phyloP scores from a whole-genome alignment of 805 yeast species.

The Cyberlindnera petersonii region DNA sequence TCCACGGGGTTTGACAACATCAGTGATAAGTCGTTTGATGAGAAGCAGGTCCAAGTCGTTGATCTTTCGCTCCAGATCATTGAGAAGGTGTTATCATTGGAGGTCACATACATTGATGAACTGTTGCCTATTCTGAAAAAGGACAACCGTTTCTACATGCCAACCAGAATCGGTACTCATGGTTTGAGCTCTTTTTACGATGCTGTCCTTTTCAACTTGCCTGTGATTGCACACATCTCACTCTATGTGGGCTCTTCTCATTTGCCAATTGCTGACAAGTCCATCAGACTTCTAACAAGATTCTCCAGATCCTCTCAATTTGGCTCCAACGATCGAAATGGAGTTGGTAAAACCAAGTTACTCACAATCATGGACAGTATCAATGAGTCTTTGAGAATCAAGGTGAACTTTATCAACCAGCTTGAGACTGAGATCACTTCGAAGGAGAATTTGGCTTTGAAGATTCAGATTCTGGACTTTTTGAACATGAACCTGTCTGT shows the following conservation, averaged over 20 bases:
- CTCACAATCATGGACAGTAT: constrained; percentile 69
- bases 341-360: constrained; percentile 52
- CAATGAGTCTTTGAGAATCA: constrained; percentile 73
- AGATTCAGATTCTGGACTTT: constrained; percentile 57
- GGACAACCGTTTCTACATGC: constrained; percentile 29
- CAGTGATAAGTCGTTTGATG: constrained; percentile 34
- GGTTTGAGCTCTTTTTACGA: constrained; percentile 66
- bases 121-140: constrained; percentile 48
- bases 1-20: constrained; percentile 58
- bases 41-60: constrained; percentile 36
- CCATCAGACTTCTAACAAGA: constrained; percentile 50
- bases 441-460: constrained; percentile 42
- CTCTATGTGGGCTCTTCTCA: constrained; percentile 64
- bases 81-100: constrained; percentile 44
- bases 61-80: constrained; percentile 42
- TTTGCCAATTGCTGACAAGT: constrained; percentile 43
- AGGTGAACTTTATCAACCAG: constrained; percentile 69
- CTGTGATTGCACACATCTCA: constrained; percentile 69
- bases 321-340: constrained; percentile 25
- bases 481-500: constrained; percentile 45
- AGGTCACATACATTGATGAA: constrained; percentile 56
- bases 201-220: constrained; percentile 65
- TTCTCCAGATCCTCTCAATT: constrained; percentile 50
- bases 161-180: constrained; percentile 45
- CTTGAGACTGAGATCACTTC: constrained; percentile 43